These are phyloP conservation scores for Kalmusia sp. DNA, from an alignment of 2,329 filamentous ascomycete species.

Conservation along the genomic window DNA sequence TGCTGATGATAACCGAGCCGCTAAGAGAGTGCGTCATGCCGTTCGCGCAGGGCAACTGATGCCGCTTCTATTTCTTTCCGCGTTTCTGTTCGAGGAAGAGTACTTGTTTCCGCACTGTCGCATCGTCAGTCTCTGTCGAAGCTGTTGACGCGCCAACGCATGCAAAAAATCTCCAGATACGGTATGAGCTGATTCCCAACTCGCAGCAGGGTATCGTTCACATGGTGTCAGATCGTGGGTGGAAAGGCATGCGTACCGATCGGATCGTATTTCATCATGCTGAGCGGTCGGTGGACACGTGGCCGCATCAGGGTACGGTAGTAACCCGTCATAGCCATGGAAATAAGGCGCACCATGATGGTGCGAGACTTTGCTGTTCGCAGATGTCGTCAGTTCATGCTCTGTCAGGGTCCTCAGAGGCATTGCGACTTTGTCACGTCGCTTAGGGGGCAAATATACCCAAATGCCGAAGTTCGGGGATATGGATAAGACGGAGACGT, in stretches of 20 bases:
- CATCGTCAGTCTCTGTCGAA: constrained; percentile 27
- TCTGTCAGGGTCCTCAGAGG: background rate
- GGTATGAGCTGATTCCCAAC: background rate
- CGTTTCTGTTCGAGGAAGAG: constrained; percentile 94
- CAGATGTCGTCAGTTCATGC: constrained; percentile 24
- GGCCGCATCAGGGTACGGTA: constrained; percentile 91
- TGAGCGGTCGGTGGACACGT: constrained; percentile 80
- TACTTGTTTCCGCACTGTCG: constrained; percentile 87
- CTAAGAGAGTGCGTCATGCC: background rate
- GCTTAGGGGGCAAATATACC: background rate
- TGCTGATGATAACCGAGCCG: background rate
- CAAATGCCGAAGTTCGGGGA: too few relatives aligned
- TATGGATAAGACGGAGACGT: constrained; percentile 1
- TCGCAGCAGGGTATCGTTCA: background rate
- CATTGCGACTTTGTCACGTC: background rate
- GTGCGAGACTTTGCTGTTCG: constrained; percentile 83
- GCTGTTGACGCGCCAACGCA: too few relatives aligned
- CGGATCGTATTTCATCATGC: constrained; percentile 98
- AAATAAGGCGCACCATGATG: constrained; percentile 90
- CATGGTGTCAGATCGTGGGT: background rate
- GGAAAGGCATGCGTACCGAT: constrained; percentile 69
- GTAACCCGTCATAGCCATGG: constrained; percentile 98
- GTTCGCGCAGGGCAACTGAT: background rate
- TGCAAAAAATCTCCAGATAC: background rate
- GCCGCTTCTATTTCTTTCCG: constrained; percentile 60